These are phyloP conservation scores for Carex cristatella DNA, from an alignment of 176 grass and related monocot genomes.

Conservation along the genomic window DNA sequence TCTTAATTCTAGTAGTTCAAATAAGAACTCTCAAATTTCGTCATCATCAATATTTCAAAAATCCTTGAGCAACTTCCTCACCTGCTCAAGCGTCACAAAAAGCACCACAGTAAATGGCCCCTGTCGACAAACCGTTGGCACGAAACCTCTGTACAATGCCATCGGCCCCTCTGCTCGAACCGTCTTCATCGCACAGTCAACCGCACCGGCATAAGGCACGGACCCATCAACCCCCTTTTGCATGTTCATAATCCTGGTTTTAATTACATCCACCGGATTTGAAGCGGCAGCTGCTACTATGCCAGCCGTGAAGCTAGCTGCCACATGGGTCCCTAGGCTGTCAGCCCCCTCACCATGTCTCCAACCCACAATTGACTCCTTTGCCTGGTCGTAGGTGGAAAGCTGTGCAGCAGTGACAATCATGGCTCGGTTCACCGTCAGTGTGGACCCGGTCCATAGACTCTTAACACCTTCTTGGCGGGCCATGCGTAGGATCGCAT, in stretches of 20 bases:
- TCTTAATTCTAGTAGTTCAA: not conserved
- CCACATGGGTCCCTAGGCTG: slow-evolving; percentile 56
- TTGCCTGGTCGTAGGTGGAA: slow-evolving; percentile 22
- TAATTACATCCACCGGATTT: slow-evolving; percentile 76
- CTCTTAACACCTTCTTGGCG: slow-evolving; percentile 68
- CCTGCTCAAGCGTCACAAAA: slow-evolving; percentile 56
- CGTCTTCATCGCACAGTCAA: slow-evolving; percentile 79
- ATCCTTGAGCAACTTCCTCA: slow-evolving; percentile 47
- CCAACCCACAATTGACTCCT: slow-evolving; percentile 19
- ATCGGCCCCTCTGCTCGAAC: slow-evolving; percentile 60
- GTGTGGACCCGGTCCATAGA: slow-evolving; percentile 29
- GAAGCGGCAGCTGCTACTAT: slow-evolving; percentile 57
- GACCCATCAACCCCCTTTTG: slow-evolving; percentile 52
- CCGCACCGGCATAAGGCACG: slow-evolving; percentile 58
- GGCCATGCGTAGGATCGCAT: slow-evolving; percentile 68
- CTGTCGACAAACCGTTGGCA: slow-evolving; percentile 44
- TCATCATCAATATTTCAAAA: slow-evolving; percentile 25
- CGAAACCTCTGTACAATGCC: slow-evolving; percentile 70
- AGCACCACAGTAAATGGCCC: slow-evolving; percentile 49
- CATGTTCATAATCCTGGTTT: slow-evolving; percentile 95
- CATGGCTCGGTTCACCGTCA: slow-evolving; percentile 27
- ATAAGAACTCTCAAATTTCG: not conserved
- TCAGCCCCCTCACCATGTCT: not conserved
- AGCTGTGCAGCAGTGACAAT: slow-evolving; percentile 27
- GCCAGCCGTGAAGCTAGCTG: slow-evolving; percentile 65